Evolutionary conservation across 1,284 basidiomycete genomes (phyloP).

Genomic region (Sporisorium scitamineum): DNA sequence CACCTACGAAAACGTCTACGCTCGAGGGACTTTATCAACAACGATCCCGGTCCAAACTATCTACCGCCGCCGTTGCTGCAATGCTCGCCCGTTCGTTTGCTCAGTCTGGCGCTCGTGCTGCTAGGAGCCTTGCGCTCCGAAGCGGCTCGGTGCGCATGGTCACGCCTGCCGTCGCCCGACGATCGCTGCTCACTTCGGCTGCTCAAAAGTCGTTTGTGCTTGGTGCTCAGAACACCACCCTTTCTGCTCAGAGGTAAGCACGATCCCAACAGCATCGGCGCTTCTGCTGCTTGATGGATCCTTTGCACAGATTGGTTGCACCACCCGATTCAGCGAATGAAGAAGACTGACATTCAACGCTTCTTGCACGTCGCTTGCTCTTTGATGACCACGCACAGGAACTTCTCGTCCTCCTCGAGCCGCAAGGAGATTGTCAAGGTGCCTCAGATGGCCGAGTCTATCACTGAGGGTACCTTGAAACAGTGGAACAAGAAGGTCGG

Average conservation of each 20-base stretch:
- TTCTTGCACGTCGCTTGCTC: neutral
- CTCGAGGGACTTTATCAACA: neutral
- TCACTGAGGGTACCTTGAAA: constrained; percentile 96
- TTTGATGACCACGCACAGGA: constrained; percentile 8
- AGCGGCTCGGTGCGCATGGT: constrained; percentile 42
- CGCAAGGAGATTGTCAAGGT: constrained; percentile 84
- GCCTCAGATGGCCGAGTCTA: constrained; percentile 98
- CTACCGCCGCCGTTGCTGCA: neutral
- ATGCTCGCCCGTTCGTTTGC: constrained; percentile 46
- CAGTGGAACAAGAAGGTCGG: constrained; percentile 94
- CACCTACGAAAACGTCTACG: neutral
- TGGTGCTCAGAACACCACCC: constrained; percentile 30
- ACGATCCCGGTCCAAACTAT: neutral
- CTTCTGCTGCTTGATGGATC: neutral
- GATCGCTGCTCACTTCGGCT: constrained; percentile 42
- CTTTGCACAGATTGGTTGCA: neutral
- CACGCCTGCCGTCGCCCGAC: constrained; percentile 44
- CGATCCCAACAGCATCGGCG: neutral
- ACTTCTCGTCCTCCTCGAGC: constrained; percentile 51
- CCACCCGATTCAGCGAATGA: too few relatives aligned
- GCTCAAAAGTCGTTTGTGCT: constrained; percentile 27
- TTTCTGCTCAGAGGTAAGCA: constrained; percentile 41
- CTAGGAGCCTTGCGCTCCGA: constrained; percentile 42
- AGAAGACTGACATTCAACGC: neutral
- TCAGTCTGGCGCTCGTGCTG: constrained; percentile 42